Base-by-base conservation (phyloP, 2,329 filamentous ascomycete species). In the Ophiostoma himal-ulmi region DNA sequence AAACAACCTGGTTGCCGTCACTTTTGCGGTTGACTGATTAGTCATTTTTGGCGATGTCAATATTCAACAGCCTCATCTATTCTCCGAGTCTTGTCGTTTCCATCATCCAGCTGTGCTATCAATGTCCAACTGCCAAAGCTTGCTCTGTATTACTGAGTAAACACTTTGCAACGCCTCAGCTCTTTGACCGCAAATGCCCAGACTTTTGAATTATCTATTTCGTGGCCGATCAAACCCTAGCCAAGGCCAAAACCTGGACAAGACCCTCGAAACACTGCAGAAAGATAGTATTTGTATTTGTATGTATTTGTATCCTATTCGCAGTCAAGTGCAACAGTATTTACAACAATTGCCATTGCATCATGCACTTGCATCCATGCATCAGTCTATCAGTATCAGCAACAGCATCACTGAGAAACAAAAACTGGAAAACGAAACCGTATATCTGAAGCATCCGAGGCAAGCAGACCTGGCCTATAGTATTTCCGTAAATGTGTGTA, bases 141-240 rank as follows among this genome's bases (percentile, higher is more conserved):
- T 39, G 7, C 44, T 13, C 13, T 13, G n/a, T 30, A 4, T 20
- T 14, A 26, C 52, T 26, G 52, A 48, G 44, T 48, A 39, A 13
- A 39, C 11, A 39, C 44, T 48, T 17, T 6, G 4, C 6, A n/a
- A 48, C 3, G 6, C 13, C 44, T 17, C 44, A 20, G 7, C 52
- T 26, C 52, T 57, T 57, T 57, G 52, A 57, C 52, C 52, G 52
- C 52, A 57, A 57, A 57, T 57, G 52, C 52, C 52, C 52, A 57
- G 52, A 57, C 52, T 22, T 57, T 26, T 8, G 14, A 22, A 57
- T 57, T 57, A 26, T 57, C 22, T 26, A 26, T 57, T 44, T 26
- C n/a, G 52, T 57, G 52, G 52, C n/a, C 52, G 52, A 57, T 57
- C 52, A 57, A 57, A 57, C 52, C 52, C 52, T 57, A 22, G 52